Percentiles rank a stretch among this genome's conserved stretches.
Evolutionary conservation across 73 alveolate genomes (phyloP).

Genomic region (Paramecium biaurelia): DNA sequence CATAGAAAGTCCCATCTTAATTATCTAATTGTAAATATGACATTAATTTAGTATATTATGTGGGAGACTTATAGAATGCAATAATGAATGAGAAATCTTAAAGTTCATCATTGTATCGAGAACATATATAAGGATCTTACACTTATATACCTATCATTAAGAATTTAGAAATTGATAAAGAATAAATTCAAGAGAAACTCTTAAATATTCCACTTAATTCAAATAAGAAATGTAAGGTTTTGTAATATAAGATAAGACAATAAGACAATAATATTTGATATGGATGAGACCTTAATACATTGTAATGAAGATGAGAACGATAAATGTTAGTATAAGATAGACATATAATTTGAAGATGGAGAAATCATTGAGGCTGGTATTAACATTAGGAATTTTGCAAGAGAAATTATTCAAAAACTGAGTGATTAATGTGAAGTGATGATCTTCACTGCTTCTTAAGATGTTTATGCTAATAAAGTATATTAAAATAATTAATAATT

Average conservation of each 20-base stretch:
- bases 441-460: slow-evolving; percentile 72
- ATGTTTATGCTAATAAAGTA: slow-evolving; percentile 70
- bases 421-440: slow-evolving; percentile 71
- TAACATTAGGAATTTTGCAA: slow-evolving; percentile 50
- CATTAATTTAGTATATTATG: not conserved
- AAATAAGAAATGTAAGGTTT: not conserved
- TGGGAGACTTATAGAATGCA: not conserved
- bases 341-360: slow-evolving; percentile 76
- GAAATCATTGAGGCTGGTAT: slow-evolving; percentile 66
- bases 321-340: slow-evolving; percentile 66
- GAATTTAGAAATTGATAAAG: not conserved
- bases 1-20: not conserved
- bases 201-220: not conserved
- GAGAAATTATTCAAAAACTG: slow-evolving; percentile 32
- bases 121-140: not conserved
- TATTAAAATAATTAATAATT: not conserved
- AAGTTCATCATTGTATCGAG: not conserved
- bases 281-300: slow-evolving; percentile 95
- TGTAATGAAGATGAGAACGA: slow-evolving; percentile 78
- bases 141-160: not conserved
- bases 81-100: not conserved
- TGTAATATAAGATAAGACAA: slow-evolving; percentile 46
- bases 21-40: not conserved
- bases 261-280: slow-evolving; percentile 79
- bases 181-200: not conserved